Evolutionary conservation across 2,329 filamentous ascomycete genomes (phyloP).

Genomic region (Xylaria multiplex): DNA sequence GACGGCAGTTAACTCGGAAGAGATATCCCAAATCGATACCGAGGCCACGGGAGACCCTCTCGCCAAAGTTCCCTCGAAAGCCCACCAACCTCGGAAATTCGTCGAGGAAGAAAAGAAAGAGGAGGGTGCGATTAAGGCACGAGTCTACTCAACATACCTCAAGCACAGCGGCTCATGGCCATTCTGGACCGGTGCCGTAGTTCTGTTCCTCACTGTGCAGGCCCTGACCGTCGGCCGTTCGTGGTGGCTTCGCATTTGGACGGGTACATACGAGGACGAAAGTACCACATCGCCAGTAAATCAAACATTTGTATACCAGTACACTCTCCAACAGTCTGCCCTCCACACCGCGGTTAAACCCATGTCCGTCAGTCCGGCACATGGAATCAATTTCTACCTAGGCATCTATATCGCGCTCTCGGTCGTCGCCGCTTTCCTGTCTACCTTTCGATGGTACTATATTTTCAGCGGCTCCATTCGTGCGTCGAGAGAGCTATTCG

Average conservation of each 20-base stretch:
- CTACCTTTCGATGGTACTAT: slow-evolving; percentile 70
- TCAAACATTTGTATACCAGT: slow-evolving; percentile 56
- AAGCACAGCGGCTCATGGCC: slow-evolving; percentile 70
- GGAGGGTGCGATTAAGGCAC: slow-evolving; percentile 72
- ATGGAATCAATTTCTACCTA: slow-evolving; percentile 70
- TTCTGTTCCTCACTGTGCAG: slow-evolving; percentile 66
- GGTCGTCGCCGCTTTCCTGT: slow-evolving; percentile 64
- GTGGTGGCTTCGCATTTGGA: slow-evolving; percentile 75
- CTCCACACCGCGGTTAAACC: slow-evolving; percentile 53
- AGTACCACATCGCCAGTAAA: slow-evolving; percentile 39
- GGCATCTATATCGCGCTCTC: slow-evolving; percentile 73
- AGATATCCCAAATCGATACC: slow-evolving; percentile 55
- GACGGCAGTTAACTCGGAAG: slow-evolving; percentile 66
- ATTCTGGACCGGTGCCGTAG: slow-evolving; percentile 67
- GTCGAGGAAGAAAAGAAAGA: slow-evolving; percentile 80
- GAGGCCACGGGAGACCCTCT: slow-evolving; percentile 55
- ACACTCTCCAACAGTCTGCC: slow-evolving; percentile 59
- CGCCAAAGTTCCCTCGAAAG: slow-evolving; percentile 62
- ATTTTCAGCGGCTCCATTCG: slow-evolving; percentile 72
- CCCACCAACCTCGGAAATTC: slow-evolving; percentile 69
- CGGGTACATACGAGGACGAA: slow-evolving; percentile 55
- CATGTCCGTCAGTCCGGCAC: slow-evolving; percentile 43
- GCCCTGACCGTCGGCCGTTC: slow-evolving; percentile 65
- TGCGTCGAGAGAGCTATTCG: slow-evolving; percentile 75
- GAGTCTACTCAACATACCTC: slow-evolving; percentile 75